Evolutionary conservation across 2,329 filamentous ascomycete genomes (phyloP), one percentile per base, ranked within the genome.

Genomic region (Didymellaceae sp.): DNA sequence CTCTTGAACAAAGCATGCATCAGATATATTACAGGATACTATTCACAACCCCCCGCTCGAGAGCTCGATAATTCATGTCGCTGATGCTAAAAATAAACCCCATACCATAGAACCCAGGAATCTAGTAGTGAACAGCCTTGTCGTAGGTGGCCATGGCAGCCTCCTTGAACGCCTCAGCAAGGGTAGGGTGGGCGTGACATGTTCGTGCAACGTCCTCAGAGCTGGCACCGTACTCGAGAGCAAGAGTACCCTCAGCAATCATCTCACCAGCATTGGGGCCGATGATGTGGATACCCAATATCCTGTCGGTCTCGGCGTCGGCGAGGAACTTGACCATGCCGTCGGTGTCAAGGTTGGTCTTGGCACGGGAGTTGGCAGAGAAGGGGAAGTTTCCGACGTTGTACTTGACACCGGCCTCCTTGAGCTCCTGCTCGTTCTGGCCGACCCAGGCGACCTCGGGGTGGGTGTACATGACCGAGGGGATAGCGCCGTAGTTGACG

Each of bases 401-500:
- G 86, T 97, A 99, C 72, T 94, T 91, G 69, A 96, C 85, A 58
- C 90, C 91, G 57, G 88, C 83, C 61, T 86, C 86, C 84, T 97
- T 97, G 60, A 99, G 82, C 65, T 99, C 94, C 73, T 93, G 89
- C 82, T 99, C 94, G 75, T 87, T 97, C 82, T 97, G 92, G 52
- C 94, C 94, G 37, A 99, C 94, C 94, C 94, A 99, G 26, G 94
- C 91, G 61, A 97, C 94, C 77, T 99, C 94, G 25, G 94, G 94
- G 80, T 97, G 88, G 9, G 94, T 97, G 85, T 99, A 99, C 94
- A 99, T 99, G 79, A 99, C 94, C 25, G 90, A 94, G 61, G 94
- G 94, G 72, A 99, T 99, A 75, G 89, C 90, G 69, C 86, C 90
- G 80, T 99, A 99, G 87, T 99, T 99, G 78, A 99, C 94, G 77